phyloP scores from a whole-genome alignment of 1,284 basidiomycete genomes.

The Heterobasidion occidentale region DNA sequence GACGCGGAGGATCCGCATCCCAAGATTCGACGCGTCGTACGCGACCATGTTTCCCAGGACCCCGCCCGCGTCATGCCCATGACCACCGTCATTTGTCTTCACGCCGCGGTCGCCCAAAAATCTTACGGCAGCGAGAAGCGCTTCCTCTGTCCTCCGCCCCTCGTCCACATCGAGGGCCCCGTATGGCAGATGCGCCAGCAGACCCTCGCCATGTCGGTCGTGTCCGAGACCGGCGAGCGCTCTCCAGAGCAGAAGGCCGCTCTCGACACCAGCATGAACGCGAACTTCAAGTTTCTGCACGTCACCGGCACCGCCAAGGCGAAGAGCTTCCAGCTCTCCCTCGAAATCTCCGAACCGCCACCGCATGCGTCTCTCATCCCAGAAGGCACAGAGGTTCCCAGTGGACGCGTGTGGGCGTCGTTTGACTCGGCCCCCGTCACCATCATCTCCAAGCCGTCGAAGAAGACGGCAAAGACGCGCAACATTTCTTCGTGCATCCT shows the following conservation, averaged over 20 bases:
- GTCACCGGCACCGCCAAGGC: constrained; percentile 84
- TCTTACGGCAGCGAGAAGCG: constrained; percentile 90
- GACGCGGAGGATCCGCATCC: constrained; percentile 64
- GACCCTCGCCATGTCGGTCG: constrained; percentile 78
- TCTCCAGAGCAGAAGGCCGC: constrained; percentile 76
- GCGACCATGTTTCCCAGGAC: constrained; percentile 69
- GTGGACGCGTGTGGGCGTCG: constrained; percentile 77
- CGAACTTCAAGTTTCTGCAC: constrained; percentile 87
- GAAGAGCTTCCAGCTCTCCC: constrained; percentile 81
- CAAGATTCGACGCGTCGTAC: constrained; percentile 75
- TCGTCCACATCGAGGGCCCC: constrained; percentile 83
- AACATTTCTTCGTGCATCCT: constrained; percentile 90
- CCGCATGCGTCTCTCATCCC: constrained; percentile 34
- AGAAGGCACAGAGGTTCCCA: constrained; percentile 42
- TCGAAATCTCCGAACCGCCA: constrained; percentile 72
- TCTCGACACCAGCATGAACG: constrained; percentile 72
- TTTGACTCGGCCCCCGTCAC: constrained; percentile 89
- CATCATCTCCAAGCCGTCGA: constrained; percentile 95
- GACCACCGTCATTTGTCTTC: constrained; percentile 84
- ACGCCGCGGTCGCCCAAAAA: constrained; percentile 87
- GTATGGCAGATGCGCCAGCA: constrained; percentile 74
- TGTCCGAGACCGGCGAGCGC: constrained; percentile 76
- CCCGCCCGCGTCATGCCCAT: constrained; percentile 67
- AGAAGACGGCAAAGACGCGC: constrained; percentile 94
- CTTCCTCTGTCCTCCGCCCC: constrained; percentile 83